A percentile compares a stretch with the other conserved stretches of the same genome.
Evolutionary conservation across 2,329 filamentous ascomycete species (phyloP).

Genomic region (Dryadomyces quercivorus): DNA sequence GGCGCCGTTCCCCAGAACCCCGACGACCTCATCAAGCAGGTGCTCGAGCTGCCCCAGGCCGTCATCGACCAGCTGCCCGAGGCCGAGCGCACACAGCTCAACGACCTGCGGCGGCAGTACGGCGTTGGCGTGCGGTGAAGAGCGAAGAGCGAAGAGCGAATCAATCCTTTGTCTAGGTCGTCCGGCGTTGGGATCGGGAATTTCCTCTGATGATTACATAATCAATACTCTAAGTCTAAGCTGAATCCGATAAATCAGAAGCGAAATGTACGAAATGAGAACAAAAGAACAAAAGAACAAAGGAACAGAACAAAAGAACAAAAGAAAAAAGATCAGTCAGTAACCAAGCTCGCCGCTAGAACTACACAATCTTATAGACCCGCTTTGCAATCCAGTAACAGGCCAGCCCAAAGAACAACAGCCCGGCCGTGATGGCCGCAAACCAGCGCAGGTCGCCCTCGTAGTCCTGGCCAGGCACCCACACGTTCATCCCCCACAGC

Average conservation of each 20-base stretch:
- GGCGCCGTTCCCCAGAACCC: slow-evolving; percentile 24
- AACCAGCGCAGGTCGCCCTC: slow-evolving; percentile 70
- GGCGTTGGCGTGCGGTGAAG: slow-evolving; percentile 7
- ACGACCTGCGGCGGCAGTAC: slow-evolving; percentile 46
- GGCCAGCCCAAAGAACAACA: slow-evolving; percentile 65
- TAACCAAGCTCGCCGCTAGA: too few relatives aligned
- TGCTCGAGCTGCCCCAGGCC: slow-evolving; percentile 67
- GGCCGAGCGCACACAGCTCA: slow-evolving; percentile 64
- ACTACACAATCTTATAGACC: slow-evolving; percentile 64
- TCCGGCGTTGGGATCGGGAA: background rate
- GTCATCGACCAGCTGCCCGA: slow-evolving; percentile 71
- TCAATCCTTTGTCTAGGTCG: background rate
- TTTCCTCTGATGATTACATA: background rate
- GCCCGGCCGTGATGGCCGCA: slow-evolving; percentile 57
- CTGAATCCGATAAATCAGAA: too few relatives aligned
- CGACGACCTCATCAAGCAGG: slow-evolving; percentile 65
- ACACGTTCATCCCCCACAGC: slow-evolving; percentile 97
- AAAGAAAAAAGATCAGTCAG: slow-evolving; percentile 20
- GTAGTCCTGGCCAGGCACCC: slow-evolving; percentile 81
- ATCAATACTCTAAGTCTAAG: background rate
- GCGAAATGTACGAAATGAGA: too few relatives aligned
- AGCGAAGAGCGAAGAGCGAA: too few relatives aligned
- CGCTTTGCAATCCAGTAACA: slow-evolving; percentile 78
- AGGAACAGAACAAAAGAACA: too few relatives aligned
- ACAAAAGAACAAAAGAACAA: too few relatives aligned